Percentiles rank a stretch among this genome's conserved stretches.
Evolutionary conservation across 352 stramenopile species (phyloP).

Genomic region (Phytophthora fragariaefolia): DNA sequence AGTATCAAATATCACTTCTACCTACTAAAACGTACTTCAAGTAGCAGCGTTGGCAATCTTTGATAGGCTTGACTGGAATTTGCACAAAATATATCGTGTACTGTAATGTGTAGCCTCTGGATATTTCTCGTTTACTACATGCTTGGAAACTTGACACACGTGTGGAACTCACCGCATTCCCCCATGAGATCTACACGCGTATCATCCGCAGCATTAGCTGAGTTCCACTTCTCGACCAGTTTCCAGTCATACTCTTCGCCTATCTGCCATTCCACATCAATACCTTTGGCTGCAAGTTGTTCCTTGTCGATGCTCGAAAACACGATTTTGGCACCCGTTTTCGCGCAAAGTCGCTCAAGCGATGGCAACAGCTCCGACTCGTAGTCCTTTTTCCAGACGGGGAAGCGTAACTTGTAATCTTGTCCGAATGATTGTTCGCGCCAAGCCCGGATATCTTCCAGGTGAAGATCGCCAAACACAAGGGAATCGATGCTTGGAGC

Average conservation of each 20-base stretch:
- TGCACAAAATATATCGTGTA: neutral
- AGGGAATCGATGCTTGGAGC: constrained; percentile 46
- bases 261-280: constrained; percentile 33
- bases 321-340: constrained; percentile 44
- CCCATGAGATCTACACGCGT: constrained; percentile 77
- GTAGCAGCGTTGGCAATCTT: neutral
- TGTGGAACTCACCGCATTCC: constrained; percentile 92
- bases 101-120: neutral
- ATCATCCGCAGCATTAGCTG: neutral
- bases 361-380: constrained; percentile 69
- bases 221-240: constrained; percentile 41
- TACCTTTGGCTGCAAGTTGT: constrained; percentile 28
- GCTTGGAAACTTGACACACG: constrained; percentile 73
- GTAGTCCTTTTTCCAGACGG: constrained; percentile 77
- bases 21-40: no score
- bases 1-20: no score
- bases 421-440: constrained; percentile 66
- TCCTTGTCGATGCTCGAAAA: constrained; percentile 68
- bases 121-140: constrained; percentile 43
- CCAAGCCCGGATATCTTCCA: constrained; percentile 86
- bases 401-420: constrained; percentile 70
- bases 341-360: constrained; percentile 58
- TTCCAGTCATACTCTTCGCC: constrained; percentile 52
- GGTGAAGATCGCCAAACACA: constrained; percentile 90
- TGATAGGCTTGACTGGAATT: neutral